Percentiles rank a stretch among this genome's conserved stretches.
phyloP scores from a whole-genome alignment of 805 yeast genomes.

The Metschnikowia borealis region DNA sequence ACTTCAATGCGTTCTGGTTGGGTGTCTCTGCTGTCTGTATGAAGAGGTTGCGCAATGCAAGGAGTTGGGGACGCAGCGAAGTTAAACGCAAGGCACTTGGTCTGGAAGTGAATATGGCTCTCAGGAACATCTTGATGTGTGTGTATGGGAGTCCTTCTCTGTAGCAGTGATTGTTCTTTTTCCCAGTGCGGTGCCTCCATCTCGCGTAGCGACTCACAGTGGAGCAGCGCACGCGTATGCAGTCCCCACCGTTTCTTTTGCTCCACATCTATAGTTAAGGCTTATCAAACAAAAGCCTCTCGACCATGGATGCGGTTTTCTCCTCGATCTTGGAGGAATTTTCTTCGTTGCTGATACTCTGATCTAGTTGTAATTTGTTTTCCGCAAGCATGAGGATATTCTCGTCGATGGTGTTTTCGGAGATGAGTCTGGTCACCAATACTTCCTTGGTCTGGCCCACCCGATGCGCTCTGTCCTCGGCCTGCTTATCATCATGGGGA shows the following conservation, averaged over 20 bases:
- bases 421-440: constrained; percentile 68
- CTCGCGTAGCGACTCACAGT: constrained; percentile 5
- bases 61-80: background rate
- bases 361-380: constrained; percentile 85
- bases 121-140: constrained; percentile 1
- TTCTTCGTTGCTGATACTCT: constrained; percentile 45
- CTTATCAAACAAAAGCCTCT: constrained; percentile 39
- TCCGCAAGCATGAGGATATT: constrained; percentile 82
- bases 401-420: constrained; percentile 79
- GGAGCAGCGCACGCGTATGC: background rate
- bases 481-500: constrained; percentile 98
- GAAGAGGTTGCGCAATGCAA: constrained; percentile 34
- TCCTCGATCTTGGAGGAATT: constrained; percentile 45
- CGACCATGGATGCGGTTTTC: constrained; percentile 50
- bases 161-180: background rate
- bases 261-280: background rate
- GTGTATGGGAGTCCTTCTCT: background rate
- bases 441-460: constrained; percentile 92
- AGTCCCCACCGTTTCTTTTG: constrained; percentile 2
- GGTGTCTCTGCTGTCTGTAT: constrained; percentile 87
- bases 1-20: constrained; percentile 80
- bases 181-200: constrained; percentile 5
- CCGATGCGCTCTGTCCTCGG: constrained; percentile 97
- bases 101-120: background rate
- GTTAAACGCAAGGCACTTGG: background rate